Conservation (phyloP, 73 alveolate genomes). For the Uronychia setigera region DNA sequence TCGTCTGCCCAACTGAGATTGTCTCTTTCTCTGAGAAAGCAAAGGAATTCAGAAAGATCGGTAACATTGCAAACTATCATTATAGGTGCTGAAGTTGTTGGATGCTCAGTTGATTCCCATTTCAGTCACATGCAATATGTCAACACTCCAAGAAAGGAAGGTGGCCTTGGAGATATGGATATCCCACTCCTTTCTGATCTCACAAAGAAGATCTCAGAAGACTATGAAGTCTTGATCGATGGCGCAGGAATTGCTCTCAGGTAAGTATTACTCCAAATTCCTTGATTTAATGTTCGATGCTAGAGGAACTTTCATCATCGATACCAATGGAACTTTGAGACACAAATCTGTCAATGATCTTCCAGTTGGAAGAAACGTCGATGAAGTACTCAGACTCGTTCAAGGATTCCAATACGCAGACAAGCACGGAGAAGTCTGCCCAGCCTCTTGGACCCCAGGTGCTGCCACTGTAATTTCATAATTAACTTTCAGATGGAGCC, state of each 20-base stretch:
- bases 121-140: conserved; percentile 93
- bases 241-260: too few species aligned
- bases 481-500: background rate
- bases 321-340: conserved; percentile 92
- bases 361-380: conserved; percentile 99
- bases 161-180: conserved; percentile 97
- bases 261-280: too few species aligned
- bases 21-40: conserved; percentile 84
- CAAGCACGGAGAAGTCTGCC: conserved; percentile 98
- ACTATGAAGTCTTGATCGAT: conserved; percentile 90
- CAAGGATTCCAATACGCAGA: conserved; percentile 97
- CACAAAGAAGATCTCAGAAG: conserved; percentile 87
- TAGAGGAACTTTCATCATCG: conserved; percentile 98
- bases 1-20: conserved; percentile 99
- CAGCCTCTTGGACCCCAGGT: conserved; percentile 98
- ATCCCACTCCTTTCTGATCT: conserved; percentile 97
- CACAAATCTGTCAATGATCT: conserved; percentile 94
- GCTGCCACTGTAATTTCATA: conserved; percentile 11
- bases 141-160: conserved; percentile 93
- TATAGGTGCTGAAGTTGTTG: conserved; percentile 85
- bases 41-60: conserved; percentile 87
- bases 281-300: too few species aligned
- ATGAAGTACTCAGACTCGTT: conserved; percentile 95
- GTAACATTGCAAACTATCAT: conserved; percentile 1
- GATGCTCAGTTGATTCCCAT: conserved; percentile 96